phyloP scores from a whole-genome alignment of 139 green algal genomes.

The Chlorella ohadii region DNA sequence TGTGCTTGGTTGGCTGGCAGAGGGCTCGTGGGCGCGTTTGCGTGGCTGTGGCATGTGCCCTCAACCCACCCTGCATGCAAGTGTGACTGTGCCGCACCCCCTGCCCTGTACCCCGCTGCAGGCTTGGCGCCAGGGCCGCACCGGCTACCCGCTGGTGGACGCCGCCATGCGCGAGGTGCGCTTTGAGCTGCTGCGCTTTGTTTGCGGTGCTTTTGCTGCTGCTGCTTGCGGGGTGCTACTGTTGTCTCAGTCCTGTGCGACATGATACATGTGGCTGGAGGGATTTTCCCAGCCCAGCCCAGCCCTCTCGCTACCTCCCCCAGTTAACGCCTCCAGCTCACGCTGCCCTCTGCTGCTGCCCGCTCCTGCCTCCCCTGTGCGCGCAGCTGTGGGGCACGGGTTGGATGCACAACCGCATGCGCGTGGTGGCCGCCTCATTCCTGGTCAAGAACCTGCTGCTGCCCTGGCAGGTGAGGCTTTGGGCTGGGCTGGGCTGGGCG shows the following conservation, averaged over 20 bases:
- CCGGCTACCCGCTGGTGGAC: constrained; percentile 72
- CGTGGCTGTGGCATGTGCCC: too few species aligned
- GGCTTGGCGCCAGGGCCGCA: constrained; percentile 58
- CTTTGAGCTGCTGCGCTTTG: constrained; percentile 13
- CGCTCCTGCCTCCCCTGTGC: background rate
- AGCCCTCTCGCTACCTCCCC: too few species aligned
- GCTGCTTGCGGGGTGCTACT: too few species aligned
- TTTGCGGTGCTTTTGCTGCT: too few species aligned
- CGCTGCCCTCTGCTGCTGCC: background rate
- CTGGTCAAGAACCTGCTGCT: constrained; percentile 93
- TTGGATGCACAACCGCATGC: constrained; percentile 68
- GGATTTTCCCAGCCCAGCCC: too few species aligned
- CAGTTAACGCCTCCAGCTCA: too few species aligned
- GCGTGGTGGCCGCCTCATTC: constrained; percentile 45
- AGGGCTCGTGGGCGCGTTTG: too few species aligned
- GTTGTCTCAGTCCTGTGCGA: too few species aligned
- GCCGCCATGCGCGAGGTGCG: constrained; percentile 83
- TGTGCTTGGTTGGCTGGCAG: too few species aligned
- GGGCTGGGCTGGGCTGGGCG: background rate
- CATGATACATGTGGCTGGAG: too few species aligned
- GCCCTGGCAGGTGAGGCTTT: constrained; percentile 78
- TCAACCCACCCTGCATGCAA: too few species aligned
- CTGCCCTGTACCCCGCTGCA: constrained; percentile 45
- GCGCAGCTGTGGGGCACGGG: constrained; percentile 63
- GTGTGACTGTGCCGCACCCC: too few species aligned